A percentile compares a stretch with the other conserved stretches of the same genome.
Conservation (phyloP, 1,139 yeast species). For the Candida pseudoviswanathii region DNA sequence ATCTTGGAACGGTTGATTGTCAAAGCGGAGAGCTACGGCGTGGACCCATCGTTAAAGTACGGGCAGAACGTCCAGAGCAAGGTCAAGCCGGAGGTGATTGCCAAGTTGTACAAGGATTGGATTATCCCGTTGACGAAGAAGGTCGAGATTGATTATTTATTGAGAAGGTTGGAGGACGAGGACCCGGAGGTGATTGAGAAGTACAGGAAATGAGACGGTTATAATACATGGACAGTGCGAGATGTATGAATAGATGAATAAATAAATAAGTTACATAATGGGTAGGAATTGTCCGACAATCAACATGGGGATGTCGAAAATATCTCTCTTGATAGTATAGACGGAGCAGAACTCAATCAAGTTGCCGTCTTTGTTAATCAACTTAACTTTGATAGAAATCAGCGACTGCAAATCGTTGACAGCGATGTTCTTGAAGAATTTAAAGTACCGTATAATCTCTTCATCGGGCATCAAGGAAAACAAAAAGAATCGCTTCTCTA, state of each 20-base stretch:
- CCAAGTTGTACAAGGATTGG: conserved; percentile 79
- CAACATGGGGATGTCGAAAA: conserved; percentile 80
- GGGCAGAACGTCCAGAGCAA: conserved; percentile 72
- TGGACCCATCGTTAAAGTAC: conserved; percentile 79
- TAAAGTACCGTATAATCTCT: conserved; percentile 47
- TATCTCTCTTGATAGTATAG: conserved; percentile 77
- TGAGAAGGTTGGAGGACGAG: conserved; percentile 77
- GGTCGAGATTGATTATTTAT: conserved; percentile 88
- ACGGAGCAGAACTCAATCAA: conserved; percentile 57
- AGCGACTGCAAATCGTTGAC: conserved; percentile 50
- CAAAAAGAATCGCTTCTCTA: conserved; percentile 55
- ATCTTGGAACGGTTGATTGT: conserved; percentile 75
- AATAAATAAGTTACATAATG: conserved; percentile 17
- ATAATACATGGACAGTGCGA: background rate
- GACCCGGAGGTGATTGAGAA: conserved; percentile 15
- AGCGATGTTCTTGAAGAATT: conserved; percentile 50
- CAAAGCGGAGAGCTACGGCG: conserved; percentile 85
- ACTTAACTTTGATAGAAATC: conserved; percentile 12
- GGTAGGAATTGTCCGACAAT: conserved; percentile 51
- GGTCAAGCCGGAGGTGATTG: conserved; percentile 79
- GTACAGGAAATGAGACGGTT: conserved; percentile 3
- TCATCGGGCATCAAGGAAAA: conserved; percentile 54
- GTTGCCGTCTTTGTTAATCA: conserved; percentile 18
- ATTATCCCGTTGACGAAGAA: conserved; percentile 93
- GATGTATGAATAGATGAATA: background rate